Evolutionary conservation across 1,284 basidiomycete genomes (phyloP), one percentile per base, ranked within the genome.

Genomic region (Sporisorium sorghi): DNA sequence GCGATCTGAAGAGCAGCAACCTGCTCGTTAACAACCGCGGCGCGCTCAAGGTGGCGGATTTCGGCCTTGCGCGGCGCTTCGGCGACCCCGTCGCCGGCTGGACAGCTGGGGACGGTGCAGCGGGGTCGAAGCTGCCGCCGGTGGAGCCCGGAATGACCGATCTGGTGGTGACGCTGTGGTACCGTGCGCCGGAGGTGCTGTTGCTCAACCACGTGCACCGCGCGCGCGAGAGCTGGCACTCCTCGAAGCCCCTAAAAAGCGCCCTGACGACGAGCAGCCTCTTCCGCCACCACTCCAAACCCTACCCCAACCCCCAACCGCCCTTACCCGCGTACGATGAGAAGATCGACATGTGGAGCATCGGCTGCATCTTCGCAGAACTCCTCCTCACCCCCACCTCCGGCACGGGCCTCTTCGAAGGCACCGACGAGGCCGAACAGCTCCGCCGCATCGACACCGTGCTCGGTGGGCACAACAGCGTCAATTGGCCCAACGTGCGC

Each of bases 351-450:
- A 77, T 84, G 68, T 77, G 97, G 97, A 97, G 94, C 49, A 91
- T 99, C n/a, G 97, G 97, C 5, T 99, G 97, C 87, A 98, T 99
- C 78, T 98, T 99, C 84, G 96, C 92, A 24, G 97, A 99, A 84
- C 88, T 99, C 43, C 89, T 99, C 75, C 88, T 94, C 14, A 48
- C 59, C 37, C 11, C 40, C 19, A 54, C 48, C 44, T 14, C 44
- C 74, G 93, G 93, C 73, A 93, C 95, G 83, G 94, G 97, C 0
- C 87, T 99, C 14, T 94, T 99, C 83, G 94, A 94, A 83, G 95
- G 95, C n/a, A 92, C 94, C 82, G 91, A 91, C 48, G 97, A 99
- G 85, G 87, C 95, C 14, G 96, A 99, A 82, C 91, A 99, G 74
- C 87, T 99, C 0, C 50, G 46, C 2, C 72, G 87, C 85, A 89